Base-by-base conservation (phyloP, 1,284 basidiomycete species). In the Ganoderma sinense region DNA sequence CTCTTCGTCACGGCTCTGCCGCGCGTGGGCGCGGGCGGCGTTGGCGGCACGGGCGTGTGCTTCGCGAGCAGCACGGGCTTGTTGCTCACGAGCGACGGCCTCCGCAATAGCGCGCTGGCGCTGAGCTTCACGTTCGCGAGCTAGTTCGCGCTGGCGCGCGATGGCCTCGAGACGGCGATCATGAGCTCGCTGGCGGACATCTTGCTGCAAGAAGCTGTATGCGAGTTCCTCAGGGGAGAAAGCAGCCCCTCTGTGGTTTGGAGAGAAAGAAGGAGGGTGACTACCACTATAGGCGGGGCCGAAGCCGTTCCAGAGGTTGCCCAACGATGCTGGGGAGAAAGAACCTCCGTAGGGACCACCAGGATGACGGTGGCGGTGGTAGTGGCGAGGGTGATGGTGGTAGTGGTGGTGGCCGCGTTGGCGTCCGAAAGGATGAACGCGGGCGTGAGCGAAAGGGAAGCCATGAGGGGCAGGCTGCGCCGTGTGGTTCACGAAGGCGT, bases 381-480 rank as follows among this genome's bases (percentile, higher is more conserved):
- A 29, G 26, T 29, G 26, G 41, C 23, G 63, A 16, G 59, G 65
- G 8, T 61, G 64, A 2, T 29, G 63, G 40, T 69, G 36, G 29
- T 71, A 20, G 26, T 29, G 26, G 41, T 23, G 60, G 20, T 70
- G 65, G 43, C 65, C 59, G 39, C 68, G 70, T 31, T 65, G 67
- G 20, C 61, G 65, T 45, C 69, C 64, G 20, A 72, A 31, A 2
- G 66, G 73, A 43, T 73, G 64, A 20, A 69, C 70, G 4, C 74
- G 69, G 20, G 74, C 74, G 20, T 71, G 71, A 7, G 72, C 71
- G 20, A 73, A 40, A 33, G 73, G 75, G 59, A 71, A 73, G 39
- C 74, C 68, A 53, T 69, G 45, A 0, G 73, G 73, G 14, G 74
- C 73, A 51, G 11, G 73, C 16, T 66, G 66, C 20, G 70, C 68